Conservation (phyloP, 306 rosid species). For the Glycine tomentella region DNA sequence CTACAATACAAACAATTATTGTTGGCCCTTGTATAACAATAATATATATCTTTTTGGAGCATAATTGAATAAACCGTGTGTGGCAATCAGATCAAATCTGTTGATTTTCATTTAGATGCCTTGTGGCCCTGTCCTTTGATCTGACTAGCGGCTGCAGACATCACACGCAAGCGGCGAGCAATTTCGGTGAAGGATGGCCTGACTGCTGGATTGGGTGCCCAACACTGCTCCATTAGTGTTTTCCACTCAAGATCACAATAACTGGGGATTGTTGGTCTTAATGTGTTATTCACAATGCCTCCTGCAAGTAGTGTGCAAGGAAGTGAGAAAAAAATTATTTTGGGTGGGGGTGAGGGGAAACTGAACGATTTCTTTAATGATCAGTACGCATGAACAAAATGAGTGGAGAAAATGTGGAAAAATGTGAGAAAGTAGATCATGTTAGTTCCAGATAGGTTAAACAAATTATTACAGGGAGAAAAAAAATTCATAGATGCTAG, state of each 20-base stretch:
- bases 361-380: conserved; percentile 9
- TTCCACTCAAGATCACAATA: conserved; percentile 87
- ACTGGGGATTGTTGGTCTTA: conserved; percentile 90
- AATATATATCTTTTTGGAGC: conserved; percentile 27
- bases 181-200: conserved; percentile 96
- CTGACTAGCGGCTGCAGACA: conserved; percentile 79
- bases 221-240: conserved; percentile 92
- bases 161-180: conserved; percentile 73
- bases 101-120: conserved; percentile 65
- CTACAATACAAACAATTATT: conserved; percentile 45
- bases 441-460: neutral
- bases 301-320: conserved; percentile 56
- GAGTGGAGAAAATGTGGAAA: neutral
- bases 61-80: conserved; percentile 52
- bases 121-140: conserved; percentile 78
- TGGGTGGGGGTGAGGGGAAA: neutral
- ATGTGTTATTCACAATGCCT: conserved; percentile 90
- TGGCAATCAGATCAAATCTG: conserved; percentile 46
- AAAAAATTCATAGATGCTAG: neutral
- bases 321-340: neutral
- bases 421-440: conserved; percentile 7
- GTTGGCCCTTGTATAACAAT: conserved; percentile 33
- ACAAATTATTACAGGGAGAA: conserved; percentile 3
- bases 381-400: conserved; percentile 8
- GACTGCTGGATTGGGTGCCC: conserved; percentile 93